Conservation (phyloP, 2,329 filamentous ascomycete species). For the Hymenoscyphus fructigenus region DNA sequence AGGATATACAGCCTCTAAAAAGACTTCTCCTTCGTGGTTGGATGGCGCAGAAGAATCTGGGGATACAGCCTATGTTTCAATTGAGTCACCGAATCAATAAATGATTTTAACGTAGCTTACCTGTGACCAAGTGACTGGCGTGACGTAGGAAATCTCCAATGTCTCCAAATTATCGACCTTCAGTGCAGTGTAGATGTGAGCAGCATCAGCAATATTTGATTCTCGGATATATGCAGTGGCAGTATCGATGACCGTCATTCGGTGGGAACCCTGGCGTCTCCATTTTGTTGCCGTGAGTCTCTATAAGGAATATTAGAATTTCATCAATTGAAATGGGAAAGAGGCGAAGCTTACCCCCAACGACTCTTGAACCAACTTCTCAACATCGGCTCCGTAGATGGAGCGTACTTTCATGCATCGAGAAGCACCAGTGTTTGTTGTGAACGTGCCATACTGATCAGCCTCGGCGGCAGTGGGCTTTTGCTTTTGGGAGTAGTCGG, state of each 20-base stretch:
- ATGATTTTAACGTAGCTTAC: slow-evolving; percentile 30
- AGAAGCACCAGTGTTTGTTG: slow-evolving; percentile 31
- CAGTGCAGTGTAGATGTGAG: slow-evolving; percentile 25
- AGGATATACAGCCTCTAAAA: slow-evolving; percentile 47
- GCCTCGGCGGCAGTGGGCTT: slow-evolving; percentile 4
- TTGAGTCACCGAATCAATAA: slow-evolving; percentile 31
- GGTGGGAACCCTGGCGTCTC: slow-evolving; percentile 8
- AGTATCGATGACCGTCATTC: slow-evolving; percentile 11
- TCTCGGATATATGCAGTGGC: slow-evolving; percentile 26
- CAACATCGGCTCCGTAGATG: slow-evolving; percentile 25
- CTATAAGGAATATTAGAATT: slow-evolving; percentile 17
- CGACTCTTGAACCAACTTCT: slow-evolving; percentile 21
- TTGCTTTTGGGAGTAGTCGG: slow-evolving; percentile 8
- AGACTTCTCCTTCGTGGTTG: slow-evolving; percentile 56
- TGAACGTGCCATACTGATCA: slow-evolving; percentile 28
- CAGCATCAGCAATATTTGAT: slow-evolving; percentile 29
- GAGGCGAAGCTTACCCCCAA: slow-evolving; percentile 23
- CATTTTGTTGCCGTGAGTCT: slow-evolving; percentile 20
- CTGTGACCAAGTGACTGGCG: slow-evolving; percentile 19
- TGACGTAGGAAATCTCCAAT: slow-evolving; percentile 31
- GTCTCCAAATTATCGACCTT: slow-evolving; percentile 23
- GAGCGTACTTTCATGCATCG: slow-evolving; percentile 32
- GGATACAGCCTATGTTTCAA: slow-evolving; percentile 27
- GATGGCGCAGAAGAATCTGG: slow-evolving; percentile 31
- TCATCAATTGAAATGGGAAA: neutral